Conservation (phyloP, 345 rosid species). For the Gossypium longicalyx region DNA sequence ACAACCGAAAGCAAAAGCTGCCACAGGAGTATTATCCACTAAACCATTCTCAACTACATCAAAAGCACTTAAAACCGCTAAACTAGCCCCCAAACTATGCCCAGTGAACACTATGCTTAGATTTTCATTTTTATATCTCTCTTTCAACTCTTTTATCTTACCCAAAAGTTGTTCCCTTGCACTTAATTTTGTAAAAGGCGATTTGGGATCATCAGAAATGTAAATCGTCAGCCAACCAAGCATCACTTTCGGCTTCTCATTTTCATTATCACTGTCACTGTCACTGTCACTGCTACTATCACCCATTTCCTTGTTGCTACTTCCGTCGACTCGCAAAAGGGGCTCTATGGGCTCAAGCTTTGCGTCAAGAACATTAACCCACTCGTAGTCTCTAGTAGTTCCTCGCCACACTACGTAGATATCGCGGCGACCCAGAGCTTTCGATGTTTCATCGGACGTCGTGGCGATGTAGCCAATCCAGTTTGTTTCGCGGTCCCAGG, state of each 20-base stretch:
- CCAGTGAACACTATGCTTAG: constrained; percentile 60
- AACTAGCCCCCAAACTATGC: constrained; percentile 83
- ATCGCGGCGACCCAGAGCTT: constrained; percentile 61
- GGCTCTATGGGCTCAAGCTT: constrained; percentile 43
- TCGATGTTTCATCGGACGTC: constrained; percentile 48
- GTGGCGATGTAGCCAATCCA: constrained; percentile 91
- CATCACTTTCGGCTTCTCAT: constrained; percentile 56
- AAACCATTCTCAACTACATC: constrained; percentile 64
- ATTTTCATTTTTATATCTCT: constrained; percentile 48
- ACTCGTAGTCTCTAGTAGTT: constrained; percentile 78
- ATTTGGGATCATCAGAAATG: constrained; percentile 52
- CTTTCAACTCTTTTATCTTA: constrained; percentile 46
- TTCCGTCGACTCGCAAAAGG: constrained; percentile 27
- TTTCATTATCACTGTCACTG: constrained; percentile 43
- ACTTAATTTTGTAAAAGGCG: constrained; percentile 56
- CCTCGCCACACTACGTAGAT: constrained; percentile 72
- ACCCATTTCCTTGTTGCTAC: not conserved
- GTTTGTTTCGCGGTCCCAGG: constrained; percentile 96
- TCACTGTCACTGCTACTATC: constrained; percentile 11
- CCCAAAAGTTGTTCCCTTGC: constrained; percentile 48
- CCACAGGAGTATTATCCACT: constrained; percentile 51
- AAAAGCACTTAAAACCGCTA: constrained; percentile 58
- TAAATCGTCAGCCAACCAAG: constrained; percentile 78
- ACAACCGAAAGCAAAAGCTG: constrained; percentile 71
- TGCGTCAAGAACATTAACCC: constrained; percentile 65